Base-by-base conservation (phyloP, 1,139 yeast species). In the Hyphopichia burtonii region DNA sequence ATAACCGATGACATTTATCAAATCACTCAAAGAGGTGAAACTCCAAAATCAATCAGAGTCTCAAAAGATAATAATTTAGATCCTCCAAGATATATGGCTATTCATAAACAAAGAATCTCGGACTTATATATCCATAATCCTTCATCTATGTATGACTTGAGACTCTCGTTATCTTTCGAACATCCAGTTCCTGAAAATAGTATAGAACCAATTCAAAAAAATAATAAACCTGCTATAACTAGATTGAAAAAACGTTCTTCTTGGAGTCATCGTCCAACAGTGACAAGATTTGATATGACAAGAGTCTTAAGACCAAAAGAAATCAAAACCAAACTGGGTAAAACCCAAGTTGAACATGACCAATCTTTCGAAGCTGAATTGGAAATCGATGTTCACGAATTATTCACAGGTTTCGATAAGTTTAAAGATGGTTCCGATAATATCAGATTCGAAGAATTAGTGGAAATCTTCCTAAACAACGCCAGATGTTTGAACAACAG, bases 151-250 rank as follows among this genome's bases (percentile, higher is more conserved):
- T 83, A 83, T 56, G 97, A 90, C 59, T 71, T 85, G 49, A 74
- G 96, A 53, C 68, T 90, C 33, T 82, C 95, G 10, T 66, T 90
- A 48, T 81, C 90, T 31, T 64, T 86, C 28, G 97, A 90, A 79
- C 61, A 81, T 48, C 96, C 95, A 1, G 76, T 80, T 31, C 71
- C 72, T 22, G 78, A 77, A 49, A 82, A 80, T 44, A 78, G 80
- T 40, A 58, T 73, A 27, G 77, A 70, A 37, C 56, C 68, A 12
- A 56, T 68, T 16, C 55, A 65, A 47, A 59, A 63, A 43, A 64
- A 65, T 43, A 64, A 70, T 43, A 54, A 74, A 42, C 82, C 86
- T 2, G 68, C 69, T 10, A 59, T 76, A 47, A 75, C 77, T 36
- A 71, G 94, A 58, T 76, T 77, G 41, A 86, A 86, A 61, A 79